Evolutionary conservation across 2,329 filamentous ascomycete species (phyloP), one percentile per base, ranked within the genome.

Genomic region (Exophiala sideris): DNA sequence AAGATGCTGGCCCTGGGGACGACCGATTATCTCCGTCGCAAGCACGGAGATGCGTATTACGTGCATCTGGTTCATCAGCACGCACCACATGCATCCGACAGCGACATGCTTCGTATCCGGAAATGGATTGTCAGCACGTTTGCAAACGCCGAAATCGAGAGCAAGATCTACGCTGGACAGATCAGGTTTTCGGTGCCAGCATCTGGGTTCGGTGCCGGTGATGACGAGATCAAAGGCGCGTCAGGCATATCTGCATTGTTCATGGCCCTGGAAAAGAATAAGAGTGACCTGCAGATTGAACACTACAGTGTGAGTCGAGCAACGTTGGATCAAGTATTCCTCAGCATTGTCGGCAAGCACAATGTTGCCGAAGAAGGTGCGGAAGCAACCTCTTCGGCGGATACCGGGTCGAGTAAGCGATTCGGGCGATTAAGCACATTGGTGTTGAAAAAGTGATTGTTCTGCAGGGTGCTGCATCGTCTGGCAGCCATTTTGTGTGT

Each of bases 221-320:
- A 58, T 32, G 52, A 52, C 9, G 41, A 45, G 11, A 48, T 39
- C 46, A 57, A 42, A 33, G 36, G 39, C 8, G 47, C 47, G 5
- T 52, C 59, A 3, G 48, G 53, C 12, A 84, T 92, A 18, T 85
- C 87, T 0, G 76, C 78, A 5, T 73, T 95, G 4, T 89, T 94
- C 57, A 81, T 86, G 11, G 66, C 86, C 38, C 75, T 95, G 1
- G 91, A 96, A 70, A 81, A 84, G 62, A 78, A 85, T 58, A 88
- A 86, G 64, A 74, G 82, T 16, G 70, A 72, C 3, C 70, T 96
- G 24, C 88, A 88, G 0, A 79, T 96, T 45, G 86, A 89, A 67
- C 89, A 95, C 70, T 96, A 92, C 71, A 90, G 87, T 46, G 89
- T 96, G 60, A 88, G 83, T 54, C 89, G 89, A 20, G 94, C 90